A percentile compares a stretch with the other conserved stretches of the same genome.
phyloP scores from a whole-genome alignment of 441 rosid genomes.

The Breynia disticha region DNA sequence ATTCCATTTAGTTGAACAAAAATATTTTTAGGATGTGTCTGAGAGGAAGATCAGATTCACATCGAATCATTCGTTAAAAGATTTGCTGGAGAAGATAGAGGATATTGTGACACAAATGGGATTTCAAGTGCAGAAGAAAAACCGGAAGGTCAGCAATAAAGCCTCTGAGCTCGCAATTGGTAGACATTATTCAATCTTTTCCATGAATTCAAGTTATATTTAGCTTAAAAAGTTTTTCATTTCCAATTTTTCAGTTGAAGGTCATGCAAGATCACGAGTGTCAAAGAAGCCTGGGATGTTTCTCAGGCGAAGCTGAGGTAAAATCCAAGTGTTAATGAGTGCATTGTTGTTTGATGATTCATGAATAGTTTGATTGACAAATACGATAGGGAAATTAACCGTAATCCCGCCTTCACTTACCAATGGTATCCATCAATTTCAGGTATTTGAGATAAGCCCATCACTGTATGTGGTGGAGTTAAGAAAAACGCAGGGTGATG shows the following conservation, averaged over 20 bases:
- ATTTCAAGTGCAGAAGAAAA: slow-evolving; percentile 72
- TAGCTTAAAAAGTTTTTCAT: not conserved
- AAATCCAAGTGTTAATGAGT: not conserved
- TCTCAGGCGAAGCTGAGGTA: slow-evolving; percentile 91
- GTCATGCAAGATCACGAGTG: slow-evolving; percentile 55
- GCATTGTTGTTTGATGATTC: no score
- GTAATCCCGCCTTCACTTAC: no score
- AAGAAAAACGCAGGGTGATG: slow-evolving; percentile 76
- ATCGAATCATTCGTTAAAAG: slow-evolving; percentile 63
- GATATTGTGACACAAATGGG: slow-evolving; percentile 71
- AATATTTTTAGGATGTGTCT: slow-evolving; percentile 49
- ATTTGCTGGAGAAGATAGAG: slow-evolving; percentile 72
- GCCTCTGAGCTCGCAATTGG: not conserved
- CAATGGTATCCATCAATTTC: not conserved
- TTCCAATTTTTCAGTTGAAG: slow-evolving; percentile 40
- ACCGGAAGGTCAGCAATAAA: slow-evolving; percentile 51
- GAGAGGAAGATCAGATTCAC: slow-evolving; percentile 94
- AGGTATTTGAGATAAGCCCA: slow-evolving; percentile 79
- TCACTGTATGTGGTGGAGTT: slow-evolving; percentile 79
- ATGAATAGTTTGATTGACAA: no score
- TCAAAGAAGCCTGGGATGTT: slow-evolving; percentile 42
- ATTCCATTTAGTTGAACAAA: no score
- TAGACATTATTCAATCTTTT: no score
- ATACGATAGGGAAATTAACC: no score
- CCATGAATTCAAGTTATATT: not conserved